Evolutionary conservation across 805 yeast species (phyloP).

Genomic region (Yamadazyma insecticola): DNA sequence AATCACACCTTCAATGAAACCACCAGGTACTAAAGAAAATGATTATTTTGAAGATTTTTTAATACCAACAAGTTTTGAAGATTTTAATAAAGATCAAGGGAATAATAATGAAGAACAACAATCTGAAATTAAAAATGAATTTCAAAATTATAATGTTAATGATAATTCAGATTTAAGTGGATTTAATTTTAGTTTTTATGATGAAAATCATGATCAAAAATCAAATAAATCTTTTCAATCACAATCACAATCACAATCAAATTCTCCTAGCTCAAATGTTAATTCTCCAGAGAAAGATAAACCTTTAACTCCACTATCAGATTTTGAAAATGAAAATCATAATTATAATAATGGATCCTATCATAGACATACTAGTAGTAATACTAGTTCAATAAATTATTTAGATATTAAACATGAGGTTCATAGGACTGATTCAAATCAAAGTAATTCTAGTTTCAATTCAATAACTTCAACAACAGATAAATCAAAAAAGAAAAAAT

Average conservation of each 20-base stretch:
- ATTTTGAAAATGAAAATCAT: not conserved
- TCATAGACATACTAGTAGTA: slow-evolving; percentile 2
- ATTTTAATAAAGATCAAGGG: not conserved
- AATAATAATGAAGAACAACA: not conserved
- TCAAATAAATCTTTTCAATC: too few relatives aligned
- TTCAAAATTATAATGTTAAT: too few relatives aligned
- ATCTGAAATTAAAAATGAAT: slow-evolving; percentile 3
- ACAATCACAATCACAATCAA: too few relatives aligned
- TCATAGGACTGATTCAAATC: slow-evolving; percentile 9
- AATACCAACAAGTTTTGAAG: slow-evolving; percentile 9
- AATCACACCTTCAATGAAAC: slow-evolving; percentile 30
- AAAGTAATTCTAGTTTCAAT: slow-evolving; percentile 9
- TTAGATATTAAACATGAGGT: too few relatives aligned
- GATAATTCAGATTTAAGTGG: slow-evolving; percentile 15
- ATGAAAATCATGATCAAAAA: too few relatives aligned
- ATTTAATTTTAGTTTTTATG: slow-evolving; percentile 15
- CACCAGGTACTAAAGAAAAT: slow-evolving; percentile 18
- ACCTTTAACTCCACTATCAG: not conserved
- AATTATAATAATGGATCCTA: not conserved
- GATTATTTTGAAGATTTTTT: slow-evolving; percentile 12
- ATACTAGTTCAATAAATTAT: slow-evolving; percentile 2
- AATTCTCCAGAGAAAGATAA: not conserved
- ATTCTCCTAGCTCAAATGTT: too few relatives aligned
- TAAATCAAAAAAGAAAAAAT: slow-evolving; percentile 21
- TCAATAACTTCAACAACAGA: slow-evolving; percentile 9